phyloP scores from a whole-genome alignment of 371 early-diverging fungal species.

The Thermomucor indicae-seudaticae region DNA sequence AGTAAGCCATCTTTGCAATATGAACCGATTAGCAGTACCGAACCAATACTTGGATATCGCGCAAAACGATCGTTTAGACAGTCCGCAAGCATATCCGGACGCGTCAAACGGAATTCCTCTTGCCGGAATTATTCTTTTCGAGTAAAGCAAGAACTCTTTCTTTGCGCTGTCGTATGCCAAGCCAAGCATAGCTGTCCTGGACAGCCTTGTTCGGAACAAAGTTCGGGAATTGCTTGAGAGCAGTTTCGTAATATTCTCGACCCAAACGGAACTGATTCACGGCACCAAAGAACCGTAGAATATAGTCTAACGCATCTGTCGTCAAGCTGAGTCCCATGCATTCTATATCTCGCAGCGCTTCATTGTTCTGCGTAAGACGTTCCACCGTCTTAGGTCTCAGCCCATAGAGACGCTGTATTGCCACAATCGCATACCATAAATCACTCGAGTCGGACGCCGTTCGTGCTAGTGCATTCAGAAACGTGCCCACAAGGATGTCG shows the following conservation, averaged over 20 bases:
- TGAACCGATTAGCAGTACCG: too few relatives aligned
- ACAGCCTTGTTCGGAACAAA: conserved; percentile 13
- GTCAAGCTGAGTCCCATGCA: conserved; percentile 19
- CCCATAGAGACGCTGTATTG: conserved; percentile 20
- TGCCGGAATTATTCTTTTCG: too few relatives aligned
- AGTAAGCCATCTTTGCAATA: too few relatives aligned
- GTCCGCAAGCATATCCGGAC: too few relatives aligned
- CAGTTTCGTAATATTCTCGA: conserved; percentile 20
- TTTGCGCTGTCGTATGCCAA: background rate
- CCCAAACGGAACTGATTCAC: conserved; percentile 19
- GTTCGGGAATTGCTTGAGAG: conserved; percentile 16
- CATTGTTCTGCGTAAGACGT: conserved; percentile 7
- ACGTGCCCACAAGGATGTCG: conserved; percentile 12
- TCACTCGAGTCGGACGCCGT: conserved; percentile 15
- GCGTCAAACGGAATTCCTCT: too few relatives aligned
- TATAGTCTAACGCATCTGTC: conserved; percentile 16
- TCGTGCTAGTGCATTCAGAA: conserved; percentile 19
- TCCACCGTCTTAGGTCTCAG: conserved; percentile 14
- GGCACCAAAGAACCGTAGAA: conserved; percentile 25
- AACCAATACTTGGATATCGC: too few relatives aligned
- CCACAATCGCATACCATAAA: conserved; percentile 12
- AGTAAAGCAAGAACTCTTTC: too few relatives aligned
- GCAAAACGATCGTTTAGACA: too few relatives aligned
- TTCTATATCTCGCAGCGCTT: background rate
- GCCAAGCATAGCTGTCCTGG: conserved; percentile 3